Percentiles rank a stretch among this genome's conserved stretches.
These are phyloP conservation scores for Malus hybrid DNA, from an alignment of 331 rosid genomes.

Conservation along the genomic window DNA sequence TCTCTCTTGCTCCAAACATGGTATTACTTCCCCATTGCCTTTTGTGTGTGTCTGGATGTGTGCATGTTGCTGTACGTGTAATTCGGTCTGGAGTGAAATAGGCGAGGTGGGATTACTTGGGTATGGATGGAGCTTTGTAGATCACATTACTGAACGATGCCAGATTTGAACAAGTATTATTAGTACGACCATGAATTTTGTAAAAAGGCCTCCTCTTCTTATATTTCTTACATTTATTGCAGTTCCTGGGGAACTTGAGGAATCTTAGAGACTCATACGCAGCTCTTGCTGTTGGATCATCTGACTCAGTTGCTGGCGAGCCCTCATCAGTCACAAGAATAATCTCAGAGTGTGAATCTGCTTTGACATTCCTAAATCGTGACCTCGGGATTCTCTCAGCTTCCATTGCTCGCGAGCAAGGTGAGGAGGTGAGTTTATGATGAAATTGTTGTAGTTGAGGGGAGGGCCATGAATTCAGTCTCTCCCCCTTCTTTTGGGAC, in stretches of 20 bases:
- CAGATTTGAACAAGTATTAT: not conserved
- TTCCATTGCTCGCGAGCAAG: slow-evolving; percentile 83
- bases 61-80: not conserved
- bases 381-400: slow-evolving; percentile 92
- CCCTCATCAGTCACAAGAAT: slow-evolving; percentile 87
- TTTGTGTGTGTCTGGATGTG: not conserved
- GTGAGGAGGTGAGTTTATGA: slow-evolving; percentile 39
- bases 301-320: slow-evolving; percentile 69
- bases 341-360: slow-evolving; percentile 85
- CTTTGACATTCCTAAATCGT: slow-evolving; percentile 72
- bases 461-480: not conserved
- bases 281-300: slow-evolving; percentile 79
- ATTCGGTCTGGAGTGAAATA: not conserved
- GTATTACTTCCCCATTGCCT: not conserved
- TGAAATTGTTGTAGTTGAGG: not conserved
- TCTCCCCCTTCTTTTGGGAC: not conserved
- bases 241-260: slow-evolving; percentile 84
- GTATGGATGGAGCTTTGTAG: not conserved
- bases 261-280: slow-evolving; percentile 90
- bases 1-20: not conserved
- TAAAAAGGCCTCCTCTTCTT: not conserved
- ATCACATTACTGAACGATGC: not conserved
- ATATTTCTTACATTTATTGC: slow-evolving; percentile 17
- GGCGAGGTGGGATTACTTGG: not conserved
- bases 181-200: not conserved